These are phyloP conservation scores for Talaromyces funiculosus DNA, from an alignment of 2,329 filamentous ascomycete genomes.

Conservation along the genomic window DNA sequence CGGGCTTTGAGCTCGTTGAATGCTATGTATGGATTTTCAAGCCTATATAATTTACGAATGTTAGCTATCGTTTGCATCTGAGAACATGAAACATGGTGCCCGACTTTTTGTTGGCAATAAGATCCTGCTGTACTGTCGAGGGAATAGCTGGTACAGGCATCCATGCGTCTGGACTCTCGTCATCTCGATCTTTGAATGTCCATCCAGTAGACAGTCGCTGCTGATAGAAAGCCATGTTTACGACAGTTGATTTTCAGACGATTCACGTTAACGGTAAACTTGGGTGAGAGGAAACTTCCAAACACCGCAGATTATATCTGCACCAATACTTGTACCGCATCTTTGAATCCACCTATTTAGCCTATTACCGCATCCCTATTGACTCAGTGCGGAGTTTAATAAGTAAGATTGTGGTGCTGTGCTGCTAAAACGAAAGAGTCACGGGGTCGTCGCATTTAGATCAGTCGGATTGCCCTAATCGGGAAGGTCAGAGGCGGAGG, in stretches of 20 bases:
- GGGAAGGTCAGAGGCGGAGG: neutral
- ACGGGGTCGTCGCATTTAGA: neutral
- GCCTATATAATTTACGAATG: neutral
- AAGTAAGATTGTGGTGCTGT: neutral
- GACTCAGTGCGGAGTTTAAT: neutral
- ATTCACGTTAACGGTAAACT: neutral
- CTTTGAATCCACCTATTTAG: neutral
- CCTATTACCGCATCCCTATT: neutral
- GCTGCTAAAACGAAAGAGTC: neutral
- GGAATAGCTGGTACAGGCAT: constrained; percentile 26
- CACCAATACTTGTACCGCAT: neutral
- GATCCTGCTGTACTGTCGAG: constrained; percentile 30
- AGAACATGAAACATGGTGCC: neutral
- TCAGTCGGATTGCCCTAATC: neutral
- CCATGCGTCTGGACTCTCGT: constrained; percentile 22
- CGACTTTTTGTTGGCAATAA: constrained; percentile 19
- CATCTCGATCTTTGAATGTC: constrained; percentile 20
- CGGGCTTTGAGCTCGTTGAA: constrained; percentile 26
- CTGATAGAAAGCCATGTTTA: constrained; percentile 1
- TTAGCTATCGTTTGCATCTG: neutral
- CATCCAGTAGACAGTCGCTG: constrained; percentile 18
- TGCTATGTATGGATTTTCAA: constrained; percentile 25
- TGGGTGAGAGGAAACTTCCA: neutral
- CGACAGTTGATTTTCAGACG: neutral
- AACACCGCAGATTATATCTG: neutral